phyloP scores from a whole-genome alignment of 2,329 filamentous ascomycete genomes.

The Paecilomyces niveus region DNA sequence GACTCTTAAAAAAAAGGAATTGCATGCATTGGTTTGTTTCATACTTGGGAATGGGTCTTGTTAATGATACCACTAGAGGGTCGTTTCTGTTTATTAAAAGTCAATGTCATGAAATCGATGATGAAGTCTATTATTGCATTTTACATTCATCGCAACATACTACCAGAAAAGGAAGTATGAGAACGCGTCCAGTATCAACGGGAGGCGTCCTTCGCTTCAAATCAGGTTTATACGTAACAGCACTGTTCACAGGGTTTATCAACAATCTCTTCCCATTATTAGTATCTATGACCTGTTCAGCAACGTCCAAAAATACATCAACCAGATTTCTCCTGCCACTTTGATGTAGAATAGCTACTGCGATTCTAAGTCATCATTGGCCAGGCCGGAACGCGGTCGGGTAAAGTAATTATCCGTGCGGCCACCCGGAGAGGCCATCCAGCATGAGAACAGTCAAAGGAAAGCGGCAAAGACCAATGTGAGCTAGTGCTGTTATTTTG shows the following conservation, averaged over 20 bases:
- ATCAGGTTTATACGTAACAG: not conserved
- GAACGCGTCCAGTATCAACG: not conserved
- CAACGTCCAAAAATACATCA: not conserved
- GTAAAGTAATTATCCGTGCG: slow-evolving; percentile 17
- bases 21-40: slow-evolving; percentile 15
- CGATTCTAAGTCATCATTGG: not conserved
- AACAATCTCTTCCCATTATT: not conserved
- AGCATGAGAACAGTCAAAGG: slow-evolving; percentile 8
- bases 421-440: slow-evolving; percentile 3
- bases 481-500: slow-evolving; percentile 20
- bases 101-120: not conserved
- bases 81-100: slow-evolving; percentile 1
- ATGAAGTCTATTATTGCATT: not conserved
- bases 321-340: slow-evolving; percentile 1
- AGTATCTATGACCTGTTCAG: not conserved
- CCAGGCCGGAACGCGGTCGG: not conserved
- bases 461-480: slow-evolving; percentile 25
- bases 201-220: not conserved
- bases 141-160: not conserved
- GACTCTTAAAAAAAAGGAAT: slow-evolving; percentile 30
- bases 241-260: not conserved
- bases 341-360: not conserved
- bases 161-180: not conserved
- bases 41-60: not conserved
- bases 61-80: slow-evolving; percentile 24